Evolutionary conservation across 2,329 filamentous ascomycete species (phyloP), one percentile per base, ranked within the genome.

Genomic region (Xylaria digitata): DNA sequence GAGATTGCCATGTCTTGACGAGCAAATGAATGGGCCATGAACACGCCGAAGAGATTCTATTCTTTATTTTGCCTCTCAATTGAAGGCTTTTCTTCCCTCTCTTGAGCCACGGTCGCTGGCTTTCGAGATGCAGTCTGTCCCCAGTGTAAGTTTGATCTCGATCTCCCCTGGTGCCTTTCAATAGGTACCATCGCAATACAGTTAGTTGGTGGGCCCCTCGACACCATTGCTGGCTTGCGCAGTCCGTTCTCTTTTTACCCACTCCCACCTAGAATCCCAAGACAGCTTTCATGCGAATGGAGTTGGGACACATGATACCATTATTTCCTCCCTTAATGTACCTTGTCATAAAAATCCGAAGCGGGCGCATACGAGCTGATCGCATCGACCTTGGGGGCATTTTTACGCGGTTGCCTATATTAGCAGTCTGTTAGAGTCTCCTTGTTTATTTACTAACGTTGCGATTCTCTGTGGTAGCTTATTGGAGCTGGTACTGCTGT

Each of bases 401-500:
- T 54, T 19, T n/a, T 42, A n/a, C 37, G 23, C 15, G 6, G 34
- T 23, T 65, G 56, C 60, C 68, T 26, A 32, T 48, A 8, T 6
- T 42, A 32, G 42, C 37, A 69, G 43, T 50, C n/a, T 40, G 23
- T 50, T 49, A 30, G 19, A 43, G 26, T 30, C 59, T 37, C 40
- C 59, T 37, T 63, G 55, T 57, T 49, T 59, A 17, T 66, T 67
- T 69, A 65, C 73, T 75, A 63, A 75, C 68, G 62, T 52, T 68
- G 63, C 69, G 34, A 60, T 50, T 61, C 74, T 45, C 23, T 30
- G 37, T 37, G 49, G 42, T 45, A 89, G 87, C 86, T 89, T 74
- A 84, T 88, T 79, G 87, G 86, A 78, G 85, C 86, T 72, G 85
- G 87, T 78, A 86, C 86, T 79, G 86, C 85, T 71, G 84, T 88